These are phyloP conservation scores for Yarrowia osloensis DNA, from an alignment of 805 yeast species.

Conservation along the genomic window DNA sequence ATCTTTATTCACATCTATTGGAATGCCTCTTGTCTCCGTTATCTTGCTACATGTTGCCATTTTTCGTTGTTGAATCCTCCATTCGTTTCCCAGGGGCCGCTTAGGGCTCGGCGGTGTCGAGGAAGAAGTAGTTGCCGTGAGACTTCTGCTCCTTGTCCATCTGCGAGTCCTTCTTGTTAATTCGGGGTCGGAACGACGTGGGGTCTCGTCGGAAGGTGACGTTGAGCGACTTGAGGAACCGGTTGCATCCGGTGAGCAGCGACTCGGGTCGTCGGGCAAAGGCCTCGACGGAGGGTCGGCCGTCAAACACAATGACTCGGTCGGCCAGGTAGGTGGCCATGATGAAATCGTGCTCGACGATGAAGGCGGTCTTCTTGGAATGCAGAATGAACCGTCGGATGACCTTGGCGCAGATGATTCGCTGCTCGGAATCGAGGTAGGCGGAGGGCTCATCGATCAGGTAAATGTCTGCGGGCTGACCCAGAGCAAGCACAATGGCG, in stretches of 20 bases:
- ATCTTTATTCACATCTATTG: not conserved
- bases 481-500: conserved; percentile 92
- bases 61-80: not conserved
- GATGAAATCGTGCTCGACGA: conserved; percentile 99
- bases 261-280: conserved; percentile 88
- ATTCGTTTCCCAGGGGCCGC: not conserved
- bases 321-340: conserved; percentile 99
- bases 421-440: conserved; percentile 98
- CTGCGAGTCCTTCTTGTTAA: conserved; percentile 95
- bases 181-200: conserved; percentile 96
- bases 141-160: conserved; percentile 98
- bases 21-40: not conserved
- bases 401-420: conserved; percentile 98
- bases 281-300: conserved; percentile 84
- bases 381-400: conserved; percentile 95
- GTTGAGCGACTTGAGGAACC: conserved; percentile 92
- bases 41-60: not conserved
- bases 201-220: conserved; percentile 99
- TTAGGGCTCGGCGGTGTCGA: conserved; percentile 59
- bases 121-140: conserved; percentile 92
- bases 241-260: conserved; percentile 93
- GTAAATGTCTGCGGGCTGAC: conserved; percentile 93
- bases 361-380: conserved; percentile 97
- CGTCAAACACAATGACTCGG: conserved; percentile 97
- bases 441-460: conserved; percentile 99